Evolutionary conservation across 78 protist species (phyloP).

Genomic region (Dictyostelium intermedium): DNA sequence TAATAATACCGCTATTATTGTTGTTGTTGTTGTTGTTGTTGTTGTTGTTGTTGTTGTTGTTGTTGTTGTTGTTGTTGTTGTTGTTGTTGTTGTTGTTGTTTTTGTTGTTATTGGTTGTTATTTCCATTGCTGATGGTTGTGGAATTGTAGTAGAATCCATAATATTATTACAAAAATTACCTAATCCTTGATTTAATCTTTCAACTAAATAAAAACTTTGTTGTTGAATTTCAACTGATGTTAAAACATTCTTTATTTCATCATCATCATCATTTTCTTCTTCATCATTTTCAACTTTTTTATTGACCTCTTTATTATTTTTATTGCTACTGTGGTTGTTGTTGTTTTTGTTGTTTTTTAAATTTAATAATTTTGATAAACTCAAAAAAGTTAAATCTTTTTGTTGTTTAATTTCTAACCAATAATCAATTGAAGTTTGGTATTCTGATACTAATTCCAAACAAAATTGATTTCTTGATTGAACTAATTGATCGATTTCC

Average conservation of each 20-base stretch:
- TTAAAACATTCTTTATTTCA: background rate
- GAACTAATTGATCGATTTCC: background rate
- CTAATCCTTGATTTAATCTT: background rate
- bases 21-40: background rate
- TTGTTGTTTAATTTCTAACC: constrained; percentile 18
- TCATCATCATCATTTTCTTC: too few species aligned
- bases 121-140: background rate
- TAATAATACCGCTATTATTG: background rate
- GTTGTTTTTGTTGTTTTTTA: background rate
- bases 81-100: background rate
- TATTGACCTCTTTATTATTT: background rate
- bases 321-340: background rate
- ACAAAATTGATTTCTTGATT: background rate
- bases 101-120: background rate
- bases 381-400: background rate
- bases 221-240: background rate
- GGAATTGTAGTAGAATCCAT: background rate
- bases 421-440: constrained; percentile 1
- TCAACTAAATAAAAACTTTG: constrained; percentile 5
- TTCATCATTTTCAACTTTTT: too few species aligned
- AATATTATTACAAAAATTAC: background rate
- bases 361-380: background rate
- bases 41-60: background rate
- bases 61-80: background rate
- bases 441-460: background rate